Evolutionary conservation across 208 protist species (phyloP).

Genomic region (Leishmania lainsoni): DNA sequence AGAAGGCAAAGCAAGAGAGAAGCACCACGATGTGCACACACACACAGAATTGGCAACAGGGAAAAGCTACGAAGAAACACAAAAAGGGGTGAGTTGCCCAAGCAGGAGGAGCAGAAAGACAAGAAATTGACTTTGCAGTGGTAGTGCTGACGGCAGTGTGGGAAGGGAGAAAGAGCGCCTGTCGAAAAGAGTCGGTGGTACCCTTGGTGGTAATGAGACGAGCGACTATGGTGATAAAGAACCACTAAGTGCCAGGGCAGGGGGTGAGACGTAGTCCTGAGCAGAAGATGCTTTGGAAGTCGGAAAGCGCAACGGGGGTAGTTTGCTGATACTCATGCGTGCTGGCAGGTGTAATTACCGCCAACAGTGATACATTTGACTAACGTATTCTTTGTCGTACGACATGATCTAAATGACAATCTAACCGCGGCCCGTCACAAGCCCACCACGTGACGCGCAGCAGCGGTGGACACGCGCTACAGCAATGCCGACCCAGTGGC

Average conservation of each 20-base stretch:
- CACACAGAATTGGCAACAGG: neutral
- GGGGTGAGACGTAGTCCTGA: neutral
- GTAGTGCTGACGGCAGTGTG: neutral
- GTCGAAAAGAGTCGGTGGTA: neutral
- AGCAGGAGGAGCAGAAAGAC: neutral
- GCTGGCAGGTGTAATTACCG: neutral
- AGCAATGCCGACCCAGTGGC: neutral
- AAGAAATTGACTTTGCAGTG: neutral
- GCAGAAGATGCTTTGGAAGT: neutral
- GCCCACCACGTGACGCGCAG: neutral
- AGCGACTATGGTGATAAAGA: neutral
- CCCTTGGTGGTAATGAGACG: neutral
- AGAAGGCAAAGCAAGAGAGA: neutral
- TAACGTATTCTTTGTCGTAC: neutral
- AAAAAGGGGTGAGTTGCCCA: neutral
- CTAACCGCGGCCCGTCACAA: neutral
- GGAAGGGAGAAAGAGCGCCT: neutral
- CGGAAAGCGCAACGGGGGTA: neutral
- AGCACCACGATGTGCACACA: neutral
- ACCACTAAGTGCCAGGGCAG: neutral
- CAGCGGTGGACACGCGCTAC: neutral
- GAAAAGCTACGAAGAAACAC: neutral
- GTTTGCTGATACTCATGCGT: neutral
- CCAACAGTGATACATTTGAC: neutral
- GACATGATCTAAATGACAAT: neutral